These are phyloP conservation scores for Neurospora tetraspora DNA, from an alignment of 495 filamentous ascomycete genomes.

Conservation along the genomic window DNA sequence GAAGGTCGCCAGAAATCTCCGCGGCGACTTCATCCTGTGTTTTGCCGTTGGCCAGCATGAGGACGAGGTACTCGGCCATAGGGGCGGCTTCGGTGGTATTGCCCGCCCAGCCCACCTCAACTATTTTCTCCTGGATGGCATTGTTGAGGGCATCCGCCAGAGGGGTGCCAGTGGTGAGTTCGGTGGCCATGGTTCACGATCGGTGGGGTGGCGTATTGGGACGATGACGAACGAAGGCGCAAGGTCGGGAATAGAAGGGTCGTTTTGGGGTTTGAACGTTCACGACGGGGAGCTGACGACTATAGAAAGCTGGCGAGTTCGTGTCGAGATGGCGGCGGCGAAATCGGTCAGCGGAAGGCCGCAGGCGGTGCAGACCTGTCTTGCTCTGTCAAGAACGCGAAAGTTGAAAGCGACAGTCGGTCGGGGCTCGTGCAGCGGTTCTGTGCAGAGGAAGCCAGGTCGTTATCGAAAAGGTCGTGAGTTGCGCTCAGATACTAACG, in stretches of 20 bases:
- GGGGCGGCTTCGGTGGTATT: constrained; percentile 72
- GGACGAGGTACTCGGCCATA: constrained; percentile 87
- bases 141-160: constrained; percentile 70
- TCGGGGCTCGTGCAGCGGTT: neutral
- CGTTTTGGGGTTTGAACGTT: neutral
- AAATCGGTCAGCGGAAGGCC: neutral
- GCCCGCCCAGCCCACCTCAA: constrained; percentile 87
- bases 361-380: neutral
- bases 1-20: constrained; percentile 81
- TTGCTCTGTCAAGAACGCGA: neutral
- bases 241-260: neutral
- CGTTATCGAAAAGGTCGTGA: neutral
- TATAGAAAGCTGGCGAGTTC: neutral
- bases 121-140: constrained; percentile 81
- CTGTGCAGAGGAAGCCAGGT: neutral
- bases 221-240: neutral
- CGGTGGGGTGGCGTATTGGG: neutral
- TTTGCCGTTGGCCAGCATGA: constrained; percentile 94
- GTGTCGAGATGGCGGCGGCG: neutral
- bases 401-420: neutral
- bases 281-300: neutral
- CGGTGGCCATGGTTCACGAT: constrained; percentile 52
- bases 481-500: neutral
- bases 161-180: constrained; percentile 62
- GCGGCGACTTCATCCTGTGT: constrained; percentile 78